phyloP scores from a whole-genome alignment of 192 early-diverging fungal species.

The Thamnidium elegans region DNA sequence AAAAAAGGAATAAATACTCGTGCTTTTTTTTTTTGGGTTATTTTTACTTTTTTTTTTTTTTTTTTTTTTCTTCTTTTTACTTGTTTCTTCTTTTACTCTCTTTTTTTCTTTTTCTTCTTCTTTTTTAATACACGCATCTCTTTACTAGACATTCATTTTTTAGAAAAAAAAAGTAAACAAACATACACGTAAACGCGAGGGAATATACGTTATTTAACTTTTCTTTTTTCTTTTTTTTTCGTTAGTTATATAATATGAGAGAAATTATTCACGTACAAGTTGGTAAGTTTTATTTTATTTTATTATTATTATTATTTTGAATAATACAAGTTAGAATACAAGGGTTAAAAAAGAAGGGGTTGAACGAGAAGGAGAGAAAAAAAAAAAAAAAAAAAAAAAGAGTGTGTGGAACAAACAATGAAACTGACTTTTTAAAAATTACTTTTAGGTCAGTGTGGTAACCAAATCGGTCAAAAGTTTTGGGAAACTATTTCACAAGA shows the following conservation, averaged over 20 bases:
- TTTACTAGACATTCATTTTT: background rate
- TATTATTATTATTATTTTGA: background rate
- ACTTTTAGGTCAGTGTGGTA: slow-evolving; percentile 35
- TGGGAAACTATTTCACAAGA: slow-evolving; percentile 85
- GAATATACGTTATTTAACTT: slow-evolving; percentile 2
- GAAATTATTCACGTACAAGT: slow-evolving; percentile 42
- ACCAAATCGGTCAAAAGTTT: slow-evolving; percentile 76
- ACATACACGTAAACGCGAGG: no score
- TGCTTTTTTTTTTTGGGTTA: background rate
- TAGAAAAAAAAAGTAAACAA: slow-evolving; percentile 2
- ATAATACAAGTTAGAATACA: background rate
- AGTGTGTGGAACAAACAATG: background rate
- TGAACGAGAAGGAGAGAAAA: background rate
- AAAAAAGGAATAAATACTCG: slow-evolving; percentile 6
- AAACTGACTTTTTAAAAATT: background rate
- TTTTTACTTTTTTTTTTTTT: no score
- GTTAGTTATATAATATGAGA: slow-evolving; percentile 28
- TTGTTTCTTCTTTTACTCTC: no score
- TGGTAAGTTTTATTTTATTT: slow-evolving; percentile 21
- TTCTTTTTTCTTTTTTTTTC: slow-evolving; percentile 13
- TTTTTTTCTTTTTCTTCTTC: no score
- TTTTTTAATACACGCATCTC: no score
- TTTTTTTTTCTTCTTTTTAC: no score
- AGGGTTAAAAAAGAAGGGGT: background rate
- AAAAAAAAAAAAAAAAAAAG: no score